Evolutionary conservation across 192 early-diverging fungal genomes (phyloP), one percentile per base, ranked within the genome.

Genomic region (Coemansia sp.): DNA sequence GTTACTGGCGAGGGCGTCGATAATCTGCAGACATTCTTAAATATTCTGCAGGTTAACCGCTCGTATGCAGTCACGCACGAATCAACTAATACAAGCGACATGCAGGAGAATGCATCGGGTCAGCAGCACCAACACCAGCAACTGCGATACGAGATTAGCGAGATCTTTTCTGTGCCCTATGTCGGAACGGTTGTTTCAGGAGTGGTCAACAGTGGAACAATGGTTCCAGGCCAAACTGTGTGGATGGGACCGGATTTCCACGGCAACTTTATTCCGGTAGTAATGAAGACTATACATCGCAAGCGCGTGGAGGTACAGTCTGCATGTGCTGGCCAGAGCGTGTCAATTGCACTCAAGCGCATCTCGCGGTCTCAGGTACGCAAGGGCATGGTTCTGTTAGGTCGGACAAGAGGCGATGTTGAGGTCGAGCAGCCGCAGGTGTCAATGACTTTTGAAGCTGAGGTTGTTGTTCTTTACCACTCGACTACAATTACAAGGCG

Each of bases 181-280:
- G 93, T 93, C 8, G 89, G 91, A 47, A 96, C 94, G 1, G 93
- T 96, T 7, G 94, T 94, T 3, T 88, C 85, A 53, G 93, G 94
- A 37, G 87, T 91, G 0, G 75, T 96, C 30, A 63, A 51, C 42
- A 77, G 68, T 37, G 92, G 94, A n/a, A 65, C 82, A 24, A 84
- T 94, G 4, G 86, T 86, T 58, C 81, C 88, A 14, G 92, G 92
- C 18, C 93, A 96, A 62, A 83, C 79, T 25, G 75, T 96, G 25
- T 80, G 91, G 57, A 55, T 96, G 10, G 94, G 94, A 12, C 94
- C 94, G 1, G 93, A 95, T 65, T 84, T 82, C 23, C 78, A 79
- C n/a, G 94, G 94, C 9, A 75, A 86, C 30, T 96, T 95, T 61
- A 71, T 81, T 17, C 76, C 83, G 22, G 90, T 92, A 0, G 80